phyloP scores from a whole-genome alignment of 257 asterid species.

The Lavandula angustifolia region DNA sequence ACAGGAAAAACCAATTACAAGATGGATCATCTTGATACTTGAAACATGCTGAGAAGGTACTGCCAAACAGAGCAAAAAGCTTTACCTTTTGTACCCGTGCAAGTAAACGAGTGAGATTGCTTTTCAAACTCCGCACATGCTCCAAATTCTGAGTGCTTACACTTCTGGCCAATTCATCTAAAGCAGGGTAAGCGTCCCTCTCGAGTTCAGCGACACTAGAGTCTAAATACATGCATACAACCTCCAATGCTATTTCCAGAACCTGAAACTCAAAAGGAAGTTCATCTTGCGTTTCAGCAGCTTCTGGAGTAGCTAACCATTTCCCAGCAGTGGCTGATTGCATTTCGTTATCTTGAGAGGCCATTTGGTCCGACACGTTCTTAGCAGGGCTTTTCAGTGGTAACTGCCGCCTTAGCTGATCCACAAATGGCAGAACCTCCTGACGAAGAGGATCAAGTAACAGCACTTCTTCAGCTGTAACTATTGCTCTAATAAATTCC shows the following conservation, averaged over 20 bases:
- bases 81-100: conserved; percentile 95
- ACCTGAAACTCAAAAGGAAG: conserved; percentile 99
- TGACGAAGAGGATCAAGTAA: conserved; percentile 91
- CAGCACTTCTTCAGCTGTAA: conserved; percentile 93
- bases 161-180: conserved; percentile 89
- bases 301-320: conserved; percentile 67
- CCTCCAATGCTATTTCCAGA: conserved; percentile 91
- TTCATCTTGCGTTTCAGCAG: conserved; percentile 81
- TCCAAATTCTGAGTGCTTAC: conserved; percentile 96
- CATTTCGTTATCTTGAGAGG: conserved; percentile 49
- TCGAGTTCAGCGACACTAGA: conserved; percentile 85
- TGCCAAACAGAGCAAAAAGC: neutral
- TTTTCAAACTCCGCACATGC: conserved; percentile 86
- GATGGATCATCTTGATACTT: too few species aligned
- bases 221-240: conserved; percentile 82
- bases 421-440: conserved; percentile 97
- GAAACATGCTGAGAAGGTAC: too few species aligned
- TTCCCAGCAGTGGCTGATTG: conserved; percentile 55
- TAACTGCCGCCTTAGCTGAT: conserved; percentile 84
- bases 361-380: conserved; percentile 38
- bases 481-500: conserved; percentile 88
- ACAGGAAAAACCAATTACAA: too few species aligned
- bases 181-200: conserved; percentile 89
- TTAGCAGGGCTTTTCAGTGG: conserved; percentile 50
- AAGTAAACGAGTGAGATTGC: conserved; percentile 91